Evolutionary conservation across 2,329 filamentous ascomycete species (phyloP).

Genomic region (Lachnellula occidentalis): DNA sequence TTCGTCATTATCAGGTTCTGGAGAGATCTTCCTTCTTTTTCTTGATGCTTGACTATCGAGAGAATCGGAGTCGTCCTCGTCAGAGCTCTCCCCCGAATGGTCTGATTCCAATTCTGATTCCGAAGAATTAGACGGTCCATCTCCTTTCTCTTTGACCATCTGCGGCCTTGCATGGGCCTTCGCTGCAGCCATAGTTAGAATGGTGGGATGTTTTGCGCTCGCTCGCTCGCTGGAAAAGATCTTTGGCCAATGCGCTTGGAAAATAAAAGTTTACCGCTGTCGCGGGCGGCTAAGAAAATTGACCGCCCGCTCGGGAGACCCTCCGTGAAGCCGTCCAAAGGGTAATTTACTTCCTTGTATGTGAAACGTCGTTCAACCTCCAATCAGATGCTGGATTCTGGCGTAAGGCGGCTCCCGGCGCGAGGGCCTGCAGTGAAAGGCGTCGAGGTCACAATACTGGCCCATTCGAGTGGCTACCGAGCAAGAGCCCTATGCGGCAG

Average conservation of each 20-base stretch:
- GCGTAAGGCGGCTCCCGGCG: not conserved
- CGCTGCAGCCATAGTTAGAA: conserved; percentile 9
- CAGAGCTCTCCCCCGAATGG: conserved; percentile 2
- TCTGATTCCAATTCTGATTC: conserved; percentile 9
- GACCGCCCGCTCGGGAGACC: not conserved
- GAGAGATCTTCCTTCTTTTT: conserved; percentile 28
- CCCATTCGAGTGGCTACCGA: not conserved
- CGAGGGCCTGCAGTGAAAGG: not conserved
- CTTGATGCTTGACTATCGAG: conserved; percentile 28
- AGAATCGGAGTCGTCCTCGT: conserved; percentile 25
- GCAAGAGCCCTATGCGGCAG: not conserved
- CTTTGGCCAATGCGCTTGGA: not conserved
- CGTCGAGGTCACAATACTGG: not conserved
- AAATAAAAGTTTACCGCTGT: not conserved
- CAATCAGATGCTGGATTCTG: not conserved
- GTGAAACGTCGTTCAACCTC: not conserved
- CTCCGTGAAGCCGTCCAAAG: not conserved
- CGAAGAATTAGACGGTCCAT: conserved; percentile 6
- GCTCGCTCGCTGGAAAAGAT: not conserved
- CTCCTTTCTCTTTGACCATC: conserved; percentile 3
- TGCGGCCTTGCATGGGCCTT: conserved; percentile 7
- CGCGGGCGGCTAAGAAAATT: not conserved
- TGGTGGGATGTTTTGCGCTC: not conserved
- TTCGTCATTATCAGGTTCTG: conserved; percentile 11
- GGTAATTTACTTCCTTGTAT: too few species aligned